These are phyloP conservation scores for Scutellaria minor DNA, from an alignment of 257 asterid genomes.

Conservation along the genomic window DNA sequence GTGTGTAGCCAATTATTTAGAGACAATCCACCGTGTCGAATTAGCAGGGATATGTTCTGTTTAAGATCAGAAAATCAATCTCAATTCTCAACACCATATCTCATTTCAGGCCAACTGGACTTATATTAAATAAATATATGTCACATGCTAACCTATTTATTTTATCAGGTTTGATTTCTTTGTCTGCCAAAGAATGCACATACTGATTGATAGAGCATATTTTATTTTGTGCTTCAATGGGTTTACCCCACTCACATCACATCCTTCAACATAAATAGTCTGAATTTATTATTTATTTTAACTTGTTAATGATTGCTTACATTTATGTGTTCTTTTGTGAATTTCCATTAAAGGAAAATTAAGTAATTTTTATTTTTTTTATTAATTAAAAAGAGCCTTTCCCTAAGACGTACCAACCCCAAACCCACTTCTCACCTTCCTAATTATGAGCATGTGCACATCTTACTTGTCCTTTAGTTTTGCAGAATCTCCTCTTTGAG, in stretches of 20 bases:
- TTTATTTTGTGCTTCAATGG: not conserved
- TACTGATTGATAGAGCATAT: constrained; percentile 9
- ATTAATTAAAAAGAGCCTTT: too few relatives aligned
- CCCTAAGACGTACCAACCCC: too few relatives aligned
- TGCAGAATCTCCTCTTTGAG: constrained; percentile 35
- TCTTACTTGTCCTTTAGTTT: constrained; percentile 36
- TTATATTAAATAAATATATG: not conserved
- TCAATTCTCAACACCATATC: constrained; percentile 25
- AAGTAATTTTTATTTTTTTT: too few relatives aligned
- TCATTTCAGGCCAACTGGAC: constrained; percentile 35
- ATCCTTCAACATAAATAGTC: constrained; percentile 18
- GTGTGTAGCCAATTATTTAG: constrained; percentile 30
- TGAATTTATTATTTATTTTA: constrained; percentile 2
- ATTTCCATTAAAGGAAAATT: too few relatives aligned
- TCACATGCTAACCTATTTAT: constrained; percentile 39
- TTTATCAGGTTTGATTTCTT: constrained; percentile 28
- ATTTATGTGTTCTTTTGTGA: not conserved
- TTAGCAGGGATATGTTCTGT: constrained; percentile 56
- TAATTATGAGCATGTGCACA: constrained; percentile 20
- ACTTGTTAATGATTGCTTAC: too few relatives aligned
- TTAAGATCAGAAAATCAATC: constrained; percentile 39
- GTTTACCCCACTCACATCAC: not conserved
- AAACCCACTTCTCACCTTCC: constrained; percentile 1
- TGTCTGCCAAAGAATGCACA: constrained; percentile 37
- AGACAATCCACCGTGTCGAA: constrained; percentile 41